Evolutionary conservation across 805 yeast genomes (phyloP).

Genomic region (Blastobotrys peoriensis): DNA sequence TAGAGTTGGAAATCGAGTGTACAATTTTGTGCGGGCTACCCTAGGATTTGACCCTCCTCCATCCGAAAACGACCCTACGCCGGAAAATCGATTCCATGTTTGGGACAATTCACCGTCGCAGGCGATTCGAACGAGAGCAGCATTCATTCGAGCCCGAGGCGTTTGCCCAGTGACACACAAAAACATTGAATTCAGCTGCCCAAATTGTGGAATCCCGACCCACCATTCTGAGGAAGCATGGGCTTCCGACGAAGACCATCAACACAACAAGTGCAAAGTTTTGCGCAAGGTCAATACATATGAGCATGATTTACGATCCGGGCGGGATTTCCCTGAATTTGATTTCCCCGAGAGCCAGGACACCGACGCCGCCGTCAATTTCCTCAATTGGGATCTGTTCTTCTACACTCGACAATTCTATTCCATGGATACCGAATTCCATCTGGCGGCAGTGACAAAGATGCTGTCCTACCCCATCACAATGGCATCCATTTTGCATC

Average conservation of each 20-base stretch:
- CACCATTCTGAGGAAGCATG: constrained; percentile 89
- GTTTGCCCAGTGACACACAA: constrained; percentile 84
- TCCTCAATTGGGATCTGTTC: constrained; percentile 85
- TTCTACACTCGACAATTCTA: constrained; percentile 88
- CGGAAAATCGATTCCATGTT: constrained; percentile 66
- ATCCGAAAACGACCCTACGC: constrained; percentile 61
- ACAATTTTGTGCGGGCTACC: constrained; percentile 27
- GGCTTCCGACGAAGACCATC: constrained; percentile 74
- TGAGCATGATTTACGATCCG: constrained; percentile 92
- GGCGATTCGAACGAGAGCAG: constrained; percentile 86
- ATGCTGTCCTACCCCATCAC: constrained; percentile 91
- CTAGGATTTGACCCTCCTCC: constrained; percentile 59
- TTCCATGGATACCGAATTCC: constrained; percentile 96
- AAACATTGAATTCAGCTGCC: constrained; percentile 81
- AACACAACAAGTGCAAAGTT: constrained; percentile 53
- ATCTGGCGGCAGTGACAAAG: constrained; percentile 90
- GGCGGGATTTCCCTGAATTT: constrained; percentile 91
- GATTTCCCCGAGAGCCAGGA: constrained; percentile 83
- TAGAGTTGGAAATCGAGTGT: constrained; percentile 13
- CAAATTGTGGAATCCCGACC: constrained; percentile 92
- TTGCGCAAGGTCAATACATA: constrained; percentile 83
- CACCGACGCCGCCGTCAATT: constrained; percentile 64
- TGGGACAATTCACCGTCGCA: constrained; percentile 93
- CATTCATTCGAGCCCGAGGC: constrained; percentile 79
- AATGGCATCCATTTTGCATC: constrained; percentile 75